These are phyloP conservation scores for Ophiostoma piceae DNA, from an alignment of 2,329 filamentous ascomycete species.

Conservation along the genomic window DNA sequence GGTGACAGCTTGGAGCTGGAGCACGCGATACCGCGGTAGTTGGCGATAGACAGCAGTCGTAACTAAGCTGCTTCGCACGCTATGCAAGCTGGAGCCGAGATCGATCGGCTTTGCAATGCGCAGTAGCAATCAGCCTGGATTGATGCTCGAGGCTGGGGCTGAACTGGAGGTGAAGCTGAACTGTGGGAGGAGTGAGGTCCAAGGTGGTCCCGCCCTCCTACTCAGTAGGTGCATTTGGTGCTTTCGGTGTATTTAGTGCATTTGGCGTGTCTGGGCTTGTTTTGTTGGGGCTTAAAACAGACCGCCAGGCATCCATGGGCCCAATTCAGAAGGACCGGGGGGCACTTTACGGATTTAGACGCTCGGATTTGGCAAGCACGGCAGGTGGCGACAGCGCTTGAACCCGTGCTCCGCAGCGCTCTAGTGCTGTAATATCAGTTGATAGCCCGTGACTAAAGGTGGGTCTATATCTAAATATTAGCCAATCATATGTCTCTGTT, in stretches of 20 bases:
- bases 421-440: not conserved
- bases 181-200: not conserved
- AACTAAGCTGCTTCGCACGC: not conserved
- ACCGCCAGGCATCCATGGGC: not conserved
- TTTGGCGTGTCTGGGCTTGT: not conserved
- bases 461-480: not conserved
- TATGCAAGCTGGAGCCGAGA: not conserved
- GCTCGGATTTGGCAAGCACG: not conserved
- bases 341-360: not conserved
- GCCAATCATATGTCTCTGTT: not conserved
- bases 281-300: not conserved
- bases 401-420: constrained; percentile 1
- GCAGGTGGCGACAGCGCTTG: not conserved
- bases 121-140: not conserved
- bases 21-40: not conserved
- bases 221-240: not conserved
- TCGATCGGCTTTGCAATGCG: not conserved
- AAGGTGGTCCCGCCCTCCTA: not conserved
- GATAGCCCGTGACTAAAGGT: not conserved
- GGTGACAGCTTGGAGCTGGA: not conserved
- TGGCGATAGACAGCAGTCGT: not conserved
- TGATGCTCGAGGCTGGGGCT: not conserved
- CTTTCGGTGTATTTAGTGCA: not conserved
- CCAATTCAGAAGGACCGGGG: not conserved
- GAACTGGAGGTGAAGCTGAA: constrained; percentile 3